Conservation (phyloP, 177 flowering plant genomes). For the Vitis hybrid region DNA sequence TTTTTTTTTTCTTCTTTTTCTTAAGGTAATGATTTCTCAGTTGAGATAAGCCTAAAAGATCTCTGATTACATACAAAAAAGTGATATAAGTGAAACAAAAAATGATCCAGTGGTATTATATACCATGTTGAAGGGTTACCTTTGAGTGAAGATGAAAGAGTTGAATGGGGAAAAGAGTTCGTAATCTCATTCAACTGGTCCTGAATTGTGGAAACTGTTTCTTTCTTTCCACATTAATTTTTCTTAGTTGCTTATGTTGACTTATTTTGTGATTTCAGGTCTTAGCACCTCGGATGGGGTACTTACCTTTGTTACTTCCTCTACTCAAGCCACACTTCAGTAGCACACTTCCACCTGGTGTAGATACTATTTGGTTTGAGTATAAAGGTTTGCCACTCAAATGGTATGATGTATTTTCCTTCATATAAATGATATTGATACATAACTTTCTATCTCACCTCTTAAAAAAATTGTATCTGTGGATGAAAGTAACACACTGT, state of each 20-base stretch:
- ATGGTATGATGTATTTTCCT: constrained; percentile 49
- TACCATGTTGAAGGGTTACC: too few relatives aligned
- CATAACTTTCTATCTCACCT: background rate
- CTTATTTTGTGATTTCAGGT: constrained; percentile 40
- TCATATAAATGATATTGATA: background rate
- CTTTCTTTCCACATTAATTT: background rate
- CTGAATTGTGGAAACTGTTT: background rate
- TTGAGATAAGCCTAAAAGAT: too few relatives aligned
- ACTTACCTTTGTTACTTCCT: constrained; percentile 71
- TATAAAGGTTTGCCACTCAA: constrained; percentile 92
- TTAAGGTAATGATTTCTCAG: too few relatives aligned
- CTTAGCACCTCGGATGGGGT: constrained; percentile 86
- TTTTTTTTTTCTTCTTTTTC: too few relatives aligned
- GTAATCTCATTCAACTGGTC: too few relatives aligned
- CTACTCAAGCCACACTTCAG: constrained; percentile 76
- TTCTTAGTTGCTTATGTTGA: background rate
- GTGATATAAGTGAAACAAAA: too few relatives aligned
- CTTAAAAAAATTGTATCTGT: background rate
- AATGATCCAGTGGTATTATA: too few relatives aligned
- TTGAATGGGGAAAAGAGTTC: too few relatives aligned
- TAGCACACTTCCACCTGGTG: constrained; percentile 86
- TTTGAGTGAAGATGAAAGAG: too few relatives aligned
- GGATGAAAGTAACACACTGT: background rate
- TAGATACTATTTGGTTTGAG: constrained; percentile 90
- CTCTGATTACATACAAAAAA: too few relatives aligned